Evolutionary conservation across 257 asterid species (phyloP), one percentile per base, ranked within the genome.

Genomic region (Craterostigma plantagineum): DNA sequence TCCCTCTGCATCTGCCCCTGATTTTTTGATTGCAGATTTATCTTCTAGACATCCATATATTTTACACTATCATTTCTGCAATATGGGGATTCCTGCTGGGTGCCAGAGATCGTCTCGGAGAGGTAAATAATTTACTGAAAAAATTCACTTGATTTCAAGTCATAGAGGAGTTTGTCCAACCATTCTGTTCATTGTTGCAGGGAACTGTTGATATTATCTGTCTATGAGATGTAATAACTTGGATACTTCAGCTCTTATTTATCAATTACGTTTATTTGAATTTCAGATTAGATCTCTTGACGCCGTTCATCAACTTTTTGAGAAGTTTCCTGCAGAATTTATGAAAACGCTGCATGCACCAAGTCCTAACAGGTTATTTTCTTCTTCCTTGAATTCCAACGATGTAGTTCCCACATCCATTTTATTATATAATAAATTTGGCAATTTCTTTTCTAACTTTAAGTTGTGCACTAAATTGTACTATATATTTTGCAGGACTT

Each of bases 71-170:
- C 56, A 58, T 87, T 57, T 87, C 98, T 46, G 92, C 95, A 50
- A 47, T 87, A 12, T 65, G 73, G 77, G 95, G 98, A 43, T 82
- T 87, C 61, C 73, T 87, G 66, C 70, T 87, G 48, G 98, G 98
- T 37, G 95, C 95, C 48, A 77, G 92, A 62, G 93, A 79, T 67
- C 95, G 95, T 16, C 95, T 82, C 34, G 98, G 98, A 54, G 98
- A 87, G 85, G 98, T 71, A 59, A 58, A 14, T 43, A 16, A 9
- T 54, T 40, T 54, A 38, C 47, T 45, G 34, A 30, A 14, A 36
- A 35, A 35, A 50, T 9, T 42, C 16, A 10, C 30, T 2, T 23
- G 30, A 23, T 23, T n/a, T 43, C 47, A 45, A 53, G 41, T 23
- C 33, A 16, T 23, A 7, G 23, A 37, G 33, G 30, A 7, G 49